Percentiles rank a stretch among this genome's conserved stretches.
Conservation (phyloP, 1,284 basidiomycete genomes). For the Puccinia coronata region DNA sequence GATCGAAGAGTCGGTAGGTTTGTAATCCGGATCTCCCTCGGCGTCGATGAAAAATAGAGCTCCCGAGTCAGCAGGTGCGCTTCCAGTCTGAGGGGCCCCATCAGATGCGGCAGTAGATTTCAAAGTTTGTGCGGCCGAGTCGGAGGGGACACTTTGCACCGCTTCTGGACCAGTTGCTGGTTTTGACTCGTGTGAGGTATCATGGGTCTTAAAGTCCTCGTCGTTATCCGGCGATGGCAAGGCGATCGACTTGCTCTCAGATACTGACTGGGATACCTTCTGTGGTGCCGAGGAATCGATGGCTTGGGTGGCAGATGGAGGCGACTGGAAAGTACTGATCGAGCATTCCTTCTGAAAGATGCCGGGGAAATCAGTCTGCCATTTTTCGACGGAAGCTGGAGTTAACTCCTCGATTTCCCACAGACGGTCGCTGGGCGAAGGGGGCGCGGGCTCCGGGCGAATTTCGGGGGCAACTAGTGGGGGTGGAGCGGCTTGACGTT, state of each 20-base stretch:
- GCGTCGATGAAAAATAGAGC: slow-evolving; percentile 19
- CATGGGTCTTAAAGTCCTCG: not conserved
- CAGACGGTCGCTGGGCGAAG: slow-evolving; percentile 8
- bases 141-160: not conserved
- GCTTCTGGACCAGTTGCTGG: too few relatives aligned
- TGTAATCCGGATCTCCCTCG: slow-evolving; percentile 7
- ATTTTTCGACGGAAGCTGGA: not conserved
- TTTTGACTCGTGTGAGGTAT: not conserved
- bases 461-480: not conserved
- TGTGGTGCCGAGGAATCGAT: not conserved
- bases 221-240: not conserved
- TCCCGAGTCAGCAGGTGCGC: not conserved
- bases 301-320: not conserved
- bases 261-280: not conserved
- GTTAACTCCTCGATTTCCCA: slow-evolving; percentile 6
- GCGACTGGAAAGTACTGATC: not conserved
- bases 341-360: not conserved
- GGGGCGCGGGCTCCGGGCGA: not conserved
- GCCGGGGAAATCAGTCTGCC: slow-evolving; percentile 1
- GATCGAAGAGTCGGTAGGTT: not conserved
- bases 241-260: not conserved
- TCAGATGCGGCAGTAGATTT: not conserved
- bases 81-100: not conserved
- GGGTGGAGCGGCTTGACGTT: not conserved
- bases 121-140: not conserved